Evolutionary conservation across 306 rosid species (phyloP).

Genomic region (Cucumis hystrix): DNA sequence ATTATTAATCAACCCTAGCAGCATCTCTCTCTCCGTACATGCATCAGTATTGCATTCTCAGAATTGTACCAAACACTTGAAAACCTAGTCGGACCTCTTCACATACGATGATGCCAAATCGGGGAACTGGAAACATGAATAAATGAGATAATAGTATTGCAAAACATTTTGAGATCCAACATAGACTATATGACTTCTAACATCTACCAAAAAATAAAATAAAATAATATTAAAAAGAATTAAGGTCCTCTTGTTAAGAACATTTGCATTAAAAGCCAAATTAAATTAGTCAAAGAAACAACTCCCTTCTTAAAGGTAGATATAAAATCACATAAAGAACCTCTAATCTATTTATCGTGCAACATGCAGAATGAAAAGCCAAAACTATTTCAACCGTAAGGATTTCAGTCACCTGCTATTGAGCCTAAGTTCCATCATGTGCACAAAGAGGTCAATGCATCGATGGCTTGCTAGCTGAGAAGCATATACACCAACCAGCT

Average conservation of each 20-base stretch:
- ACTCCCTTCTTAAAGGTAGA: neutral
- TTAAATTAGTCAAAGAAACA: neutral
- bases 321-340: neutral
- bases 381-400: neutral
- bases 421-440: constrained; percentile 96
- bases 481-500: constrained; percentile 90
- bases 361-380: neutral
- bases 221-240: too few relatives aligned
- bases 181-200: neutral
- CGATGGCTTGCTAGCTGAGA: constrained; percentile 91
- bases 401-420: constrained; percentile 58
- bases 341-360: neutral
- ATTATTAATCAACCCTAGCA: neutral
- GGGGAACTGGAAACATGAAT: neutral
- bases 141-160: neutral
- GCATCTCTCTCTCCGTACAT: neutral
- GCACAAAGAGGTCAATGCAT: constrained; percentile 84
- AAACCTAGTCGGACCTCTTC: neutral
- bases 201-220: neutral
- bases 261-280: neutral
- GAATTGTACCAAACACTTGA: neutral
- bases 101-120: neutral
- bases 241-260: neutral
- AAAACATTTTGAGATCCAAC: neutral
- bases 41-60: neutral